Percentiles rank a stretch among this genome's conserved stretches.
These are phyloP conservation scores for Neopestalotiopsis sp. DNA, from an alignment of 2,329 filamentous ascomycete genomes.

Conservation along the genomic window DNA sequence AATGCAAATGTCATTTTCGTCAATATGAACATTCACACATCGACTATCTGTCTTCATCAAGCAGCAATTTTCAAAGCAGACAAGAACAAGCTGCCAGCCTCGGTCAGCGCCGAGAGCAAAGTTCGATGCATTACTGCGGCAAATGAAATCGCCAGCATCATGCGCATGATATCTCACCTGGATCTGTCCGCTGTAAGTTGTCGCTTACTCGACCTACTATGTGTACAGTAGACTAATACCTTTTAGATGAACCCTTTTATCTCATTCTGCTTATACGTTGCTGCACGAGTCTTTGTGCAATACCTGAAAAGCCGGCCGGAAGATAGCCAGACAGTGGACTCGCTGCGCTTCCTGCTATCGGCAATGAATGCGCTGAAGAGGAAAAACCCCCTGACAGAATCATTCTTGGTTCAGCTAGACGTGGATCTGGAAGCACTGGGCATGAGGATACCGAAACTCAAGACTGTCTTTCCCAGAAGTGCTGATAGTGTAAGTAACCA, in stretches of 20 bases:
- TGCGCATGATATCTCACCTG: conserved; percentile 92
- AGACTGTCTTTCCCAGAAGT: conserved; percentile 58
- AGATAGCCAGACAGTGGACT: conserved; percentile 78
- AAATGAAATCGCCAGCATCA: conserved; percentile 91
- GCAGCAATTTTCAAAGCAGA: conserved; percentile 98
- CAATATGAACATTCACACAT: conserved; percentile 97
- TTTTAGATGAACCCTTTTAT: conserved; percentile 91
- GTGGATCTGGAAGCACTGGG: conserved; percentile 83
- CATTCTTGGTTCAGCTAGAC: conserved; percentile 91
- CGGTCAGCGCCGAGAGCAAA: conserved; percentile 87
- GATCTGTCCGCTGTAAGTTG: conserved; percentile 78
- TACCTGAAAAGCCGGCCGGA: conserved; percentile 94
- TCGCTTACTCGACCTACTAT: not conserved
- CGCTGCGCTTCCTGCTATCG: conserved; percentile 86
- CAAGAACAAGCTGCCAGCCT: conserved; percentile 77
- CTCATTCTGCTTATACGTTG: conserved; percentile 95
- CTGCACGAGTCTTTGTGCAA: conserved; percentile 92
- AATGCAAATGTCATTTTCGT: conserved; percentile 89
- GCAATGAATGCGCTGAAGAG: conserved; percentile 90
- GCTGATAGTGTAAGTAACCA: conserved; percentile 53
- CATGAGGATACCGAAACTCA: conserved; percentile 63
- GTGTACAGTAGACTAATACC: conserved; percentile 21
- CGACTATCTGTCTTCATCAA: conserved; percentile 96
- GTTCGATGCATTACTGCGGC: conserved; percentile 91
- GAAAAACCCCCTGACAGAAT: conserved; percentile 90